Evolutionary conservation across 2,329 filamentous ascomycete species (phyloP).

Genomic region (Pseudogymnoascus pannorum): DNA sequence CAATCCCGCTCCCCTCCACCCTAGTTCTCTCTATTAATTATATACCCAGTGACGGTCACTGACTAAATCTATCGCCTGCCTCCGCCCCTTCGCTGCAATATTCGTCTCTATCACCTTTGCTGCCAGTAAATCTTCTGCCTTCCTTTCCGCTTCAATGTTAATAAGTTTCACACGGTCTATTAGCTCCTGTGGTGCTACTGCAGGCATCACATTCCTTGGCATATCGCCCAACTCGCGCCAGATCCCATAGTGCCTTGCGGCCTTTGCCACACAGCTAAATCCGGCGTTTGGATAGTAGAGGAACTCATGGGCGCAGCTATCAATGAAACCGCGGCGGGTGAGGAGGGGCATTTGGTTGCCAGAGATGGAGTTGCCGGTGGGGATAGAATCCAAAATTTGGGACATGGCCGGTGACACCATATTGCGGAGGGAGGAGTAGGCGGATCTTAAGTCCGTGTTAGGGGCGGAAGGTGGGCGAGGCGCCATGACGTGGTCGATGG

Average conservation of each 20-base stretch:
- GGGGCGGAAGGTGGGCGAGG: not conserved
- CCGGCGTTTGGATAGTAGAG: conserved; percentile 17
- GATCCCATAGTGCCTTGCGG: conserved; percentile 16
- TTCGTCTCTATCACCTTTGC: not conserved
- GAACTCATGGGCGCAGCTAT: conserved; percentile 26
- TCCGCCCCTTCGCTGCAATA: not conserved
- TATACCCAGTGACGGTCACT: not conserved
- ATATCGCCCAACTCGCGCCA: conserved; percentile 20
- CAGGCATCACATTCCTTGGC: conserved; percentile 18
- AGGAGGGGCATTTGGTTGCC: conserved; percentile 37
- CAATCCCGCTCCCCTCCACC: not conserved
- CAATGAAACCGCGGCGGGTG: conserved; percentile 55
- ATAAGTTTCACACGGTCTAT: conserved; percentile 5
- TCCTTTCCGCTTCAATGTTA: not conserved
- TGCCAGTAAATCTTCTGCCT: not conserved
- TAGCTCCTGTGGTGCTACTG: conserved; percentile 9
- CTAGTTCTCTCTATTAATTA: not conserved
- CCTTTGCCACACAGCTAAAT: conserved; percentile 14
- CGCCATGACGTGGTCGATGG: conserved; percentile 12
- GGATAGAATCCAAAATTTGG: not conserved
- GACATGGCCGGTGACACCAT: not conserved
- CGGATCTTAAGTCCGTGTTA: not conserved
- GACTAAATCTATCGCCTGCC: not conserved
- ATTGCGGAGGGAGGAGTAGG: not conserved
- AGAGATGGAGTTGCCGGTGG: conserved; percentile 7